Evolutionary conservation across 495 filamentous ascomycete genomes (phyloP).

Genomic region (Aspergillus carlsbadensis): DNA sequence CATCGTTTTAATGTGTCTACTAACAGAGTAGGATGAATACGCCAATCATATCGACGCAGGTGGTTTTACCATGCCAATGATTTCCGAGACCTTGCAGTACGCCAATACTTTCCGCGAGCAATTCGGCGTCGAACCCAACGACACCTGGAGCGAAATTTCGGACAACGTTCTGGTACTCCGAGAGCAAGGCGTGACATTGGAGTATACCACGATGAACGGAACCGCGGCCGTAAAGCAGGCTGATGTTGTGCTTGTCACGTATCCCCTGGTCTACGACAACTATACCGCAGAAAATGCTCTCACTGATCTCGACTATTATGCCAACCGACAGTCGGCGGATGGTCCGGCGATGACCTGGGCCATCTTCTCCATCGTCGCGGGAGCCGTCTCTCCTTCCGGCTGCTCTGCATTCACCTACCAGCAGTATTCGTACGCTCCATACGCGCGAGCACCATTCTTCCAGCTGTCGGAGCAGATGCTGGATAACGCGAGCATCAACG

Average conservation of each 20-base stretch:
- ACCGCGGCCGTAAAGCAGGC: constrained; percentile 63
- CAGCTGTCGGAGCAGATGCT: constrained; percentile 66
- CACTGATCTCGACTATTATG: constrained; percentile 62
- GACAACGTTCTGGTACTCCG: constrained; percentile 52
- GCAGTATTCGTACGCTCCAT: constrained; percentile 58
- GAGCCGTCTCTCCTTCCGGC: constrained; percentile 55
- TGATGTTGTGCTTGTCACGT: constrained; percentile 61
- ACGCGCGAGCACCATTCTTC: constrained; percentile 50
- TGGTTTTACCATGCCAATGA: constrained; percentile 70
- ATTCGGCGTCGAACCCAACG: constrained; percentile 51
- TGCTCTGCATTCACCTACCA: constrained; percentile 65
- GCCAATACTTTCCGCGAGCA: constrained; percentile 57
- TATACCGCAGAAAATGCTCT: constrained; percentile 53
- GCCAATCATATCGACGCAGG: constrained; percentile 70
- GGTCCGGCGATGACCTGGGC: constrained; percentile 69
- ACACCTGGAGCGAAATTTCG: constrained; percentile 53
- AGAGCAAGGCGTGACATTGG: constrained; percentile 64
- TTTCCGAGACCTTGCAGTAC: constrained; percentile 54
- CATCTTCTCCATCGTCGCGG: constrained; percentile 62
- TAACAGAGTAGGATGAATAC: constrained; percentile 58
- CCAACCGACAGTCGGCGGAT: constrained; percentile 59
- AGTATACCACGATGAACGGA: constrained; percentile 68
- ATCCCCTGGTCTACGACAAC: constrained; percentile 55
- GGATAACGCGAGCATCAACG: constrained; percentile 64
- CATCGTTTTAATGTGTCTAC: background rate